Conservation (phyloP, 176 grass and related monocot genomes). For the Triticum turgidum region DNA sequence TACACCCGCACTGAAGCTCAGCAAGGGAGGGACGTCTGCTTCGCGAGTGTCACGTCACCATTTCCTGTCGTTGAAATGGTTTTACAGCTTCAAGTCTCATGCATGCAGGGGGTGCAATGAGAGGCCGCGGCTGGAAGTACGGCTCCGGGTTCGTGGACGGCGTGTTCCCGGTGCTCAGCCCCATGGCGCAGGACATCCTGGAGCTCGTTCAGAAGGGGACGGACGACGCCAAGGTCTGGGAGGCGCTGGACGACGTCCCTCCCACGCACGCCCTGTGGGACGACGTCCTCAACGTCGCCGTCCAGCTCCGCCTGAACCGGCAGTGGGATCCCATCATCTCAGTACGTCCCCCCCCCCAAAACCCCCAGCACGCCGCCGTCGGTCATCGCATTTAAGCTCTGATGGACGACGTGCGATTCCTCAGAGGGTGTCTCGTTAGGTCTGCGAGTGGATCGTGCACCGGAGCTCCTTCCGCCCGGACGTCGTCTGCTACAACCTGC, state of each 20-base stretch:
- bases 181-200: slow-evolving; percentile 78
- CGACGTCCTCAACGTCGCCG: slow-evolving; percentile 64
- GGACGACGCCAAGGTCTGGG: slow-evolving; percentile 53
- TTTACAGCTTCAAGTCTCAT: background rate
- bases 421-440: slow-evolving; percentile 45
- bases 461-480: slow-evolving; percentile 73
- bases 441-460: slow-evolving; percentile 80
- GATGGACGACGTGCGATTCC: slow-evolving; percentile 20
- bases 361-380: background rate
- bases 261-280: slow-evolving; percentile 65
- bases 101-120: slow-evolving; percentile 62
- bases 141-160: slow-evolving; percentile 92
- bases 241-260: slow-evolving; percentile 63
- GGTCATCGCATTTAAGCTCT: background rate
- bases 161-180: slow-evolving; percentile 81
- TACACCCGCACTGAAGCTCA: background rate
- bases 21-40: background rate
- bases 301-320: slow-evolving; percentile 73
- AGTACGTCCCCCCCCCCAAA: slow-evolving; percentile 35
- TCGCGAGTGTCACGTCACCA: background rate
- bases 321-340: slow-evolving; percentile 70
- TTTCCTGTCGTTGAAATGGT: background rate
- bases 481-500: slow-evolving; percentile 85
- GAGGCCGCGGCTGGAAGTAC: slow-evolving; percentile 81
- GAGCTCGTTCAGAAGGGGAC: slow-evolving; percentile 60